phyloP scores from a whole-genome alignment of 1,284 basidiomycete species.

The Cryptococcus hybrid region DNA sequence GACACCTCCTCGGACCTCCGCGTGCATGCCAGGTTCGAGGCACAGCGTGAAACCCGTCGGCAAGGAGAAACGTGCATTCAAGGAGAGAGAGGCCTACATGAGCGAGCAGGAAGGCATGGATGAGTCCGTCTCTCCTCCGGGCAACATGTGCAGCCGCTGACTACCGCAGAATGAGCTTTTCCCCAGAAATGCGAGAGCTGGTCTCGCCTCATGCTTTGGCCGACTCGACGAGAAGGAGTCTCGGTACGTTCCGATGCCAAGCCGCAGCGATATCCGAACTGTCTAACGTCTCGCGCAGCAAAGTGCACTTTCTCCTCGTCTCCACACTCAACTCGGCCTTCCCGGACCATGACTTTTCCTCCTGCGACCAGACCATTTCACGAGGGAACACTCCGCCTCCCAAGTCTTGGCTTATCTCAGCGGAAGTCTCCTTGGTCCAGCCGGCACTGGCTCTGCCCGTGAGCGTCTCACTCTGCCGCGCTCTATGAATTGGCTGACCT shows the following conservation, averaged over 20 bases:
- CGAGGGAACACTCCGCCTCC: constrained; percentile 69
- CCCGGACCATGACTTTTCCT: constrained; percentile 95
- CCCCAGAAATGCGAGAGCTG: constrained; percentile 50
- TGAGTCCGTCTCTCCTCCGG: constrained; percentile 38
- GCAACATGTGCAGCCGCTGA: neutral
- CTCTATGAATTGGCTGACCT: neutral
- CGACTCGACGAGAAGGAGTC: constrained; percentile 49
- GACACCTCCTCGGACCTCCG: constrained; percentile 77
- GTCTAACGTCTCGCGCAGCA: constrained; percentile 10
- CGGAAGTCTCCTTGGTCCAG: constrained; percentile 29
- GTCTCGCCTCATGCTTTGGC: constrained; percentile 48
- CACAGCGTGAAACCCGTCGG: constrained; percentile 95
- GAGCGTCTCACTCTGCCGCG: constrained; percentile 5
- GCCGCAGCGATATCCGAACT: neutral
- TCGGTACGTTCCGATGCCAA: constrained; percentile 28
- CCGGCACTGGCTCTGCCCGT: constrained; percentile 24
- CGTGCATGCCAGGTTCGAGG: constrained; percentile 91
- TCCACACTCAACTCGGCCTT: constrained; percentile 96
- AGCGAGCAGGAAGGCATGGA: constrained; percentile 48
- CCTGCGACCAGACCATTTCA: constrained; percentile 90
- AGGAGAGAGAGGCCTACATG: constrained; percentile 80
- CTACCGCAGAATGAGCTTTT: constrained; percentile 42
- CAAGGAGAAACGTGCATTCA: constrained; percentile 95
- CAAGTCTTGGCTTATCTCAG: constrained; percentile 36
- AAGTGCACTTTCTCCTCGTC: constrained; percentile 69